Evolutionary conservation across 441 rosid genomes (phyloP), one percentile per base, ranked within the genome.

Genomic region (Dalechampia spathulata): DNA sequence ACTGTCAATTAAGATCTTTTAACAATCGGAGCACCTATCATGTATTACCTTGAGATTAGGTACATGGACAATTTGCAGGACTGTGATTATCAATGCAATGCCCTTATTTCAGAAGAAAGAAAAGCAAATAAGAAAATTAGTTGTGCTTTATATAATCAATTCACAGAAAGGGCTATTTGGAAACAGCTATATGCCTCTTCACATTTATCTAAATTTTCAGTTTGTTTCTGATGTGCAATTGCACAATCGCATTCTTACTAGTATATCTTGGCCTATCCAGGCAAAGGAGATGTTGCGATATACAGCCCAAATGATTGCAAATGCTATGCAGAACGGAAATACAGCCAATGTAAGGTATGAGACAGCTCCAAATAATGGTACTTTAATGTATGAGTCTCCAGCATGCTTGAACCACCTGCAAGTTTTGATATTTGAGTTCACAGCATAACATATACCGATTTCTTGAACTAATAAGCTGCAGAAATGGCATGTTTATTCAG

Each of bases 241-340:
- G 32, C 16, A 47, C 28, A 26, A 17, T 28, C 12, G 27, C 20
- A 74, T 61, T 61, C 90, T 83, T 78, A 94, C 99, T 50, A 93
- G 94, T 68, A 87, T 77, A 75, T 94, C 95, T 83, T 94, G 99
- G 56, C 97, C 99, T 32, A 94, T 94, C 97, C 99, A 90, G 55
- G 94, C 97, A 41, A 73, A 83, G 49, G 89, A 76, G 61, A 28
- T 50, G 23, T 58, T 53, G 44, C 82, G 83, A 65, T 75, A 81
- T 69, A 81, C 72, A 32, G 86, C 97, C 99, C 99, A 94, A 42
- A 82, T 65, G 58, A 87, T 87, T 66, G 99, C 84, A 86, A 83
- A 94, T 61, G 91, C 62, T 67, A 90, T 65, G 83, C 99, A 94
- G 77, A 94, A 86, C 55, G 99, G 99, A 56, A 87, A 75, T 64